A percentile compares a stretch with the other conserved stretches of the same genome.
Conservation (phyloP, 768 basidiomycete genomes). For the Lepiota brunneoincarnata region DNA sequence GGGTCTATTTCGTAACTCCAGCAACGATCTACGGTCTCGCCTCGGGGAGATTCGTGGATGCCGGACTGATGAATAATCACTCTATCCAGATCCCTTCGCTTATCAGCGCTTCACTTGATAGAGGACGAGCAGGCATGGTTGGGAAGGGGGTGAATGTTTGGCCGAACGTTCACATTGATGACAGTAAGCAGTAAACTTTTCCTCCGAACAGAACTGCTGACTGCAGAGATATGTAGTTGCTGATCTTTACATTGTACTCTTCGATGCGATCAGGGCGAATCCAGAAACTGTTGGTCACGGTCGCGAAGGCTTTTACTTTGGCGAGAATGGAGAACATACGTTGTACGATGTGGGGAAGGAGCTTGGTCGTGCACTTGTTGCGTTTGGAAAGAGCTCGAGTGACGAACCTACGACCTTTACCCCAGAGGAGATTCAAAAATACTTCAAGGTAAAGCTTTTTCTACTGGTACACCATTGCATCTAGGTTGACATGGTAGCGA, state of each 20-base stretch:
- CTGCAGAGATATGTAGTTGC: constrained; percentile 34
- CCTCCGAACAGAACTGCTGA: not conserved
- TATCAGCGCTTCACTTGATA: constrained; percentile 35
- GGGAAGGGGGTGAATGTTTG: constrained; percentile 53
- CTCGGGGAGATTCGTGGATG: constrained; percentile 43
- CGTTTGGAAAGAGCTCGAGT: constrained; percentile 31
- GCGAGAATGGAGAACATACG: constrained; percentile 44
- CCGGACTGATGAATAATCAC: constrained; percentile 44
- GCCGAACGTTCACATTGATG: constrained; percentile 54
- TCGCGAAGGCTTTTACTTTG: constrained; percentile 46
- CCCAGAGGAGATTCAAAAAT: constrained; percentile 41
- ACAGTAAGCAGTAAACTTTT: constrained; percentile 30
- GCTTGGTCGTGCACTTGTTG: constrained; percentile 36
- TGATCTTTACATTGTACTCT: constrained; percentile 39
- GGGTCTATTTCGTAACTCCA: constrained; percentile 51
- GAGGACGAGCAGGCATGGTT: constrained; percentile 47
- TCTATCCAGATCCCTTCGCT: constrained; percentile 50
- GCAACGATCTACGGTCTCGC: constrained; percentile 53
- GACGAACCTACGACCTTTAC: constrained; percentile 45
- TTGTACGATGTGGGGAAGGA: constrained; percentile 33
- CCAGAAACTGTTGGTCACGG: constrained; percentile 36
- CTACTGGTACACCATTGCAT: not conserved
- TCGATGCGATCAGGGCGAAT: constrained; percentile 29
- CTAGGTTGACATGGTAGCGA: not conserved
- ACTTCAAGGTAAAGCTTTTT: constrained; percentile 23